Percentiles rank a stretch among this genome's conserved stretches.
These are phyloP conservation scores for Debaryomyces maramus DNA, from an alignment of 805 yeast species.

Conservation along the genomic window DNA sequence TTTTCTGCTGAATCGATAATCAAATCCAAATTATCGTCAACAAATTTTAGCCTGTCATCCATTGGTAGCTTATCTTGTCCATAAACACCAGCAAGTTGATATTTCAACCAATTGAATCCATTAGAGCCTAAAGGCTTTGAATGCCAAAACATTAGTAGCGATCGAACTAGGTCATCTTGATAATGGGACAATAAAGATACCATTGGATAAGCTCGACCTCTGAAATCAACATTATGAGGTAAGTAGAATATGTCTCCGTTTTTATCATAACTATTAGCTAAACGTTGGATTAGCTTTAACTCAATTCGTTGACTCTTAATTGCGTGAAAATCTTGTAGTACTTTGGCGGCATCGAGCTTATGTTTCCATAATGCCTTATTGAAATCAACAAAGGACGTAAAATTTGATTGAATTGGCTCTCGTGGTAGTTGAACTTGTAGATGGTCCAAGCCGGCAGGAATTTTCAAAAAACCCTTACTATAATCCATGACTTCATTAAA, in stretches of 20 bases:
- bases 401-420: not conserved
- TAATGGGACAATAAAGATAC: conserved; percentile 36
- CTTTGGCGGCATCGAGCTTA: conserved; percentile 1
- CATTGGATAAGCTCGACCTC: conserved; percentile 44
- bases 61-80: conserved; percentile 28
- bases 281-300: conserved; percentile 16
- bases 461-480: conserved; percentile 22
- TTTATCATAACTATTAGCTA: conserved; percentile 26
- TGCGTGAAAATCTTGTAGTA: conserved; percentile 12
- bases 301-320: conserved; percentile 17
- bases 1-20: conserved; percentile 28
- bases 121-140: conserved; percentile 32
- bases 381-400: not conserved
- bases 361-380: conserved; percentile 5
- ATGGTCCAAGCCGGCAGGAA: conserved; percentile 22
- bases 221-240: conserved; percentile 41
- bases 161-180: conserved; percentile 34
- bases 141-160: conserved; percentile 39
- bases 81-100: conserved; percentile 37
- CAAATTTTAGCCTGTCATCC: conserved; percentile 26
- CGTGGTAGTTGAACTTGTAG: not conserved
- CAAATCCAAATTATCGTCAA: conserved; percentile 18
- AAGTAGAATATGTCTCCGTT: conserved; percentile 38
- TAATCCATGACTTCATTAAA: conserved; percentile 20
- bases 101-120: conserved; percentile 40